Evolutionary conservation across 768 basidiomycete species (phyloP), one percentile per base, ranked within the genome.

Genomic region (Gymnopilus junonius): DNA sequence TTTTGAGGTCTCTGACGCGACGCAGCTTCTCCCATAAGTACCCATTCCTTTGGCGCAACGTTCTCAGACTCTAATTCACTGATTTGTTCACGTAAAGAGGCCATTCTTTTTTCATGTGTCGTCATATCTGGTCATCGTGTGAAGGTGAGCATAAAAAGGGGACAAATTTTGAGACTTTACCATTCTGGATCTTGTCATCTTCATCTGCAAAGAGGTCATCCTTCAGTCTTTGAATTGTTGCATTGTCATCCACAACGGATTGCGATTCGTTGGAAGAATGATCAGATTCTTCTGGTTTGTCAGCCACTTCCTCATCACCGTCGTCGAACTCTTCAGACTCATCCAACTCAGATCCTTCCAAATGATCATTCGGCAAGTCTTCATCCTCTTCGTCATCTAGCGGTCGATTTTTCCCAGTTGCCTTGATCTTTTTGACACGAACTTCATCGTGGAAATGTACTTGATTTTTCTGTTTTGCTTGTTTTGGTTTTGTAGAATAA

Each of bases 21-120:
- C 21, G 85, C 86, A 32, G 94, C 93, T 76, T 99, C 97, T 51
- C 97, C 96, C 81, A 93, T 86, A 29, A 97, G 82, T 6, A 89
- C 89, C 97, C 97, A 99, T 63, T 94, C 89, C 76, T 98, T 98
- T 55, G 87, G 83, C 1, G 87, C 89, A 55, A 97, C 86, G 74
- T 97, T 99, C 74, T 95, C 90, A 1, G 86, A 80, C 73, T 99
- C 97, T 35, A 99, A 80, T 20, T 85, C 76, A 8, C 87, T 75
- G 55, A 99, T 98, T 75, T 99, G 90, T 62, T 90, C 83, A 29
- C 82, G 84, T 17, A 99, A 79, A 1, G 85, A 84, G 4, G 86
- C 80, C 77, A 91, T 83, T n/a, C 93, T 87, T 68, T 85, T 89
- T 76, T 97, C 90, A 71, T 96, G 86, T 0, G 88, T 87, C 0